phyloP scores from a whole-genome alignment of 192 early-diverging fungal species.

The Podila epigama region DNA sequence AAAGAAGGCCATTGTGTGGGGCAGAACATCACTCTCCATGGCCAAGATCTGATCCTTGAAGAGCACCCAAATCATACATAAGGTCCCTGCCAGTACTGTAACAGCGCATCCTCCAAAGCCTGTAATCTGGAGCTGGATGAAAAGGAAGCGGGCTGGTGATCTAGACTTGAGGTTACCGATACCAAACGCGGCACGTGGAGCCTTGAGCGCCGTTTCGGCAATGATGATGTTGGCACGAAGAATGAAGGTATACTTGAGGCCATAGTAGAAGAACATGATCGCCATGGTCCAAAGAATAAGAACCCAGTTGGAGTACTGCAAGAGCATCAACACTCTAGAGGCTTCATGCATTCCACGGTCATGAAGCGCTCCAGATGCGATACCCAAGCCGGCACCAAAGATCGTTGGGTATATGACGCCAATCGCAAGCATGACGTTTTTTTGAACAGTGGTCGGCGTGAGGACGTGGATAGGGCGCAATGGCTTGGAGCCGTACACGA shows the following conservation, averaged over 20 bases:
- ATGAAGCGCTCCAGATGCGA: slow-evolving; percentile 24
- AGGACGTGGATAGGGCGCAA: slow-evolving; percentile 32
- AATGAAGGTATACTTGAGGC: slow-evolving; percentile 47
- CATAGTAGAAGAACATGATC: slow-evolving; percentile 44
- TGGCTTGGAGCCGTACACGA: slow-evolving; percentile 15
- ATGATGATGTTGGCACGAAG: slow-evolving; percentile 48
- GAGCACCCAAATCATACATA: slow-evolving; percentile 34
- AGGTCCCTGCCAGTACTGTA: slow-evolving; percentile 17
- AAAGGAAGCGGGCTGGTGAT: slow-evolving; percentile 36
- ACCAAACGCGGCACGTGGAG: slow-evolving; percentile 35
- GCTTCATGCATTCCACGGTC: slow-evolving; percentile 15
- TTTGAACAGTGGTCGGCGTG: slow-evolving; percentile 36
- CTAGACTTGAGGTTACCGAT: slow-evolving; percentile 40
- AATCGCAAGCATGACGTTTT: slow-evolving; percentile 31
- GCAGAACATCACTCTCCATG: slow-evolving; percentile 9
- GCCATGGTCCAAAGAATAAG: slow-evolving; percentile 40
- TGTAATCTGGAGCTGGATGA: slow-evolving; percentile 42
- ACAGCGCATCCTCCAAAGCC: slow-evolving; percentile 42
- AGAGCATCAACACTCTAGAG: slow-evolving; percentile 2
- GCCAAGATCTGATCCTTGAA: slow-evolving; percentile 18
- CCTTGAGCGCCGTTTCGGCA: slow-evolving; percentile 41
- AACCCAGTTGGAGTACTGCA: slow-evolving; percentile 46
- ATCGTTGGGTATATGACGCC: slow-evolving; percentile 29
- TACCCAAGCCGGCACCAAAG: slow-evolving; percentile 22
- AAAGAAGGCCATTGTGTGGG: slow-evolving; percentile 27